These are phyloP conservation scores for Amanita rimosa DNA, from an alignment of 768 basidiomycete genomes.

Conservation along the genomic window DNA sequence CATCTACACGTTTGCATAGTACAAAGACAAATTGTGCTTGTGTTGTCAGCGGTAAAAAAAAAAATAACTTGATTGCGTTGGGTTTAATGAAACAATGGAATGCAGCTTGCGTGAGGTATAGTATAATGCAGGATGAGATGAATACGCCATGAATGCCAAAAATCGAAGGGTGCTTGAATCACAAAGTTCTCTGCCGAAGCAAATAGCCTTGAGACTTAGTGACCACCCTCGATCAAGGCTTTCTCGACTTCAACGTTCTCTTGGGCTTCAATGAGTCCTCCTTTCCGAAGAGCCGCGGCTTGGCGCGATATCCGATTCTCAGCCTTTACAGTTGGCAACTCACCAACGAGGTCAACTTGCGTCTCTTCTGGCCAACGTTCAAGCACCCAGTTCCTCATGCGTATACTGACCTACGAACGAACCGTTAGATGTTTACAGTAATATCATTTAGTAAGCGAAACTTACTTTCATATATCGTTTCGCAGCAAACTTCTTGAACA, in stretches of 20 bases:
- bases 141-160: not conserved
- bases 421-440: not conserved
- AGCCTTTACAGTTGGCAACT: conserved; percentile 49
- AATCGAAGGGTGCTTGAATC: not conserved
- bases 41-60: not conserved
- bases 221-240: not conserved
- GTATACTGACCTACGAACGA: conserved; percentile 57
- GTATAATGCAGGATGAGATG: conserved; percentile 2
- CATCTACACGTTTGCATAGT: not conserved
- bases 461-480: conserved; percentile 81
- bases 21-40: conserved; percentile 1
- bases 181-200: not conserved
- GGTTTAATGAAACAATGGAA: conserved; percentile 3
- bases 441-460: not conserved
- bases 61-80: not conserved
- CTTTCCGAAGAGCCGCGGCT: conserved; percentile 17
- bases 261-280: conserved; percentile 8
- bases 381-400: conserved; percentile 78
- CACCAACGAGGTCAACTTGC: conserved; percentile 45
- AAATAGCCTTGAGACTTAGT: not conserved
- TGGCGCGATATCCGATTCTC: conserved; percentile 34
- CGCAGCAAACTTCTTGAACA: conserved; percentile 88
- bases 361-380: conserved; percentile 58
- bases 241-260: conserved; percentile 6
- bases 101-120: conserved; percentile 3